Conservation (phyloP, 176 grass and related monocot genomes). For the Oryza rufipogon region DNA sequence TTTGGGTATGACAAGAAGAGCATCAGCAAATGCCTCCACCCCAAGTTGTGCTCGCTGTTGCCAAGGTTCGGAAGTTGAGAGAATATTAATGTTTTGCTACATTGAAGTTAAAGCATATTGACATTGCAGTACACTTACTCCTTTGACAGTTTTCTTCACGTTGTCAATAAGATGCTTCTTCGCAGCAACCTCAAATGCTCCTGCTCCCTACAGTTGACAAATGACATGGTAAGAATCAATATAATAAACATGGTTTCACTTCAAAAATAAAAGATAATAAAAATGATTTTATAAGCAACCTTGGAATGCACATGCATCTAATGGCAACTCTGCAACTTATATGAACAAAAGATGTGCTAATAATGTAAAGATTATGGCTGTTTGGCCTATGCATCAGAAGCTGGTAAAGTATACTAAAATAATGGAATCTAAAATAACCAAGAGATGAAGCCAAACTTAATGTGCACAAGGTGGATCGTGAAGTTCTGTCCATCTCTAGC, state of each 20-base stretch:
- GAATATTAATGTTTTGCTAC: neutral
- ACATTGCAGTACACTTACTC: constrained; percentile 50
- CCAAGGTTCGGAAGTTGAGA: neutral
- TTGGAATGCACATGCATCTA: neutral
- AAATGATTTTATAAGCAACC: neutral
- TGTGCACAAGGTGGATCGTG: neutral
- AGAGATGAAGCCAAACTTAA: neutral
- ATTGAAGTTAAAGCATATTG: neutral
- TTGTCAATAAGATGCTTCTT: constrained; percentile 92
- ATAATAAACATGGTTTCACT: neutral
- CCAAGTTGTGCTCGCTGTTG: constrained; percentile 92
- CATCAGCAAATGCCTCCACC: constrained; percentile 94
- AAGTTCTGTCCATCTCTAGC: neutral
- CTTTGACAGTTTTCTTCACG: constrained; percentile 93
- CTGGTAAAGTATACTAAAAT: neutral
- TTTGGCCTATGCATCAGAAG: neutral
- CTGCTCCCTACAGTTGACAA: constrained; percentile 67
- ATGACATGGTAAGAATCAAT: neutral
- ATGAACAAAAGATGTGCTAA: neutral
- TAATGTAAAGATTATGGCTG: neutral
- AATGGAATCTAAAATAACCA: neutral
- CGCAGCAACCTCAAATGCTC: constrained; percentile 95
- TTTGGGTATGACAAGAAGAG: constrained; percentile 96
- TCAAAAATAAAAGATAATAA: neutral
- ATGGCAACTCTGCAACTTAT: neutral